phyloP scores from a whole-genome alignment of 345 rosid genomes.

The Rhodomyrtus tomentosa region DNA sequence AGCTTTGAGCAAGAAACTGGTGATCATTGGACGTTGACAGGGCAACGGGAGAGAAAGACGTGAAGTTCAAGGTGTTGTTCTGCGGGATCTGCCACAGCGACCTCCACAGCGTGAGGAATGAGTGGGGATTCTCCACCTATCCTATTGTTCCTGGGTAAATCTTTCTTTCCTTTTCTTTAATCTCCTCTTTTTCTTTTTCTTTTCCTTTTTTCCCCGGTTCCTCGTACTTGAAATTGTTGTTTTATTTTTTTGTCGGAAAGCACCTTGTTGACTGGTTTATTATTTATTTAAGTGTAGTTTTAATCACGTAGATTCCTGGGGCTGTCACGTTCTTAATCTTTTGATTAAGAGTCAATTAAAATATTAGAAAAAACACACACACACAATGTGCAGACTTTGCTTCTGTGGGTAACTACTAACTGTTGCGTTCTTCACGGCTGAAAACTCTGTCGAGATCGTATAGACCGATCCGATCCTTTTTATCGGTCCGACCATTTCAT shows the following conservation, averaged over 20 bases:
- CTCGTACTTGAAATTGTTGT: neutral
- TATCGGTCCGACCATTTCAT: neutral
- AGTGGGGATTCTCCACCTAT: slow-evolving; percentile 35
- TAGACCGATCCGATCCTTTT: neutral
- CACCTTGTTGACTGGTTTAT: neutral
- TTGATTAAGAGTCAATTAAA: neutral
- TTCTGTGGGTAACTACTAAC: neutral
- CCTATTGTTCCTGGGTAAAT: slow-evolving; percentile 68
- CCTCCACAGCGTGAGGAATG: slow-evolving; percentile 34
- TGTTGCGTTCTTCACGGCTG: neutral
- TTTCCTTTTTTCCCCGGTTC: neutral
- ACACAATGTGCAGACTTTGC: neutral
- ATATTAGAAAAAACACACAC: neutral
- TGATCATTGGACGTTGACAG: slow-evolving; percentile 14
- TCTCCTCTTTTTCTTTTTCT: neutral
- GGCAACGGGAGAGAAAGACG: slow-evolving; percentile 47
- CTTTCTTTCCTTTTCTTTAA: neutral
- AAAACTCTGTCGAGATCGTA: neutral
- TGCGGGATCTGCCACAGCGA: slow-evolving; percentile 79
- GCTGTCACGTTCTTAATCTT: neutral
- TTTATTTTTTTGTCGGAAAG: neutral
- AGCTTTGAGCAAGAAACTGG: neutral
- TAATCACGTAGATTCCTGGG: neutral
- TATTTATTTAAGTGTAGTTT: neutral
- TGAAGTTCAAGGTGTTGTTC: slow-evolving; percentile 40